phyloP scores from a whole-genome alignment of 257 asterid genomes.

The Gynochthodes officinalis region DNA sequence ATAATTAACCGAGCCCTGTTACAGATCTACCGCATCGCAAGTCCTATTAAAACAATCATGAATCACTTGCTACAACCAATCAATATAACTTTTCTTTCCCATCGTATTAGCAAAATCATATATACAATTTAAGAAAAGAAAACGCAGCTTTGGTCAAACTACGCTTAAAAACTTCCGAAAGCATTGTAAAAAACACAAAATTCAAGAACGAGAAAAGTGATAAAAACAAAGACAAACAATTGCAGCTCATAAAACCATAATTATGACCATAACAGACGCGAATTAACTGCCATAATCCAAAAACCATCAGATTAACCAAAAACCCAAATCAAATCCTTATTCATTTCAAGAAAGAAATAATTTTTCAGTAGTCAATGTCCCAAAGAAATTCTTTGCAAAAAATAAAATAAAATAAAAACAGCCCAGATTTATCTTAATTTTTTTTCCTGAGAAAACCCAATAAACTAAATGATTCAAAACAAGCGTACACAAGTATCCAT shows the following conservation, averaged over 20 bases:
- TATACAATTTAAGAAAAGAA: neutral
- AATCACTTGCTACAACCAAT: neutral
- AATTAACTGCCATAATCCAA: neutral
- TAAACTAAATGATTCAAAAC: neutral
- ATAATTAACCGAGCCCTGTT: neutral
- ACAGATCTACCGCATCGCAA: conserved; percentile 4
- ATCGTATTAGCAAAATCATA: neutral
- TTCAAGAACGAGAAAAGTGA: neutral
- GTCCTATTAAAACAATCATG: neutral
- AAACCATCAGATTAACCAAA: neutral
- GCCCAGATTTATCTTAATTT: too few species aligned
- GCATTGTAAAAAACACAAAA: neutral
- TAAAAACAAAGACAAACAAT: conserved; percentile 4
- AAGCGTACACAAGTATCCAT: neutral
- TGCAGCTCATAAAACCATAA: neutral
- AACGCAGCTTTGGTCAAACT: neutral
- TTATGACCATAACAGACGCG: neutral
- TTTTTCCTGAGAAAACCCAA: conserved; percentile 6
- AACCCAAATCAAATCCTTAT: neutral
- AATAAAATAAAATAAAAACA: too few species aligned
- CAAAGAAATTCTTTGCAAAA: too few species aligned
- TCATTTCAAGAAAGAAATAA: neutral
- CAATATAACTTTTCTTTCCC: neutral
- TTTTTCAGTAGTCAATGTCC: neutral
- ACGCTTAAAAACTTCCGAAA: neutral